These are phyloP conservation scores for Penicillium sp. DNA, from an alignment of 2,329 filamentous ascomycete species.

Conservation along the genomic window DNA sequence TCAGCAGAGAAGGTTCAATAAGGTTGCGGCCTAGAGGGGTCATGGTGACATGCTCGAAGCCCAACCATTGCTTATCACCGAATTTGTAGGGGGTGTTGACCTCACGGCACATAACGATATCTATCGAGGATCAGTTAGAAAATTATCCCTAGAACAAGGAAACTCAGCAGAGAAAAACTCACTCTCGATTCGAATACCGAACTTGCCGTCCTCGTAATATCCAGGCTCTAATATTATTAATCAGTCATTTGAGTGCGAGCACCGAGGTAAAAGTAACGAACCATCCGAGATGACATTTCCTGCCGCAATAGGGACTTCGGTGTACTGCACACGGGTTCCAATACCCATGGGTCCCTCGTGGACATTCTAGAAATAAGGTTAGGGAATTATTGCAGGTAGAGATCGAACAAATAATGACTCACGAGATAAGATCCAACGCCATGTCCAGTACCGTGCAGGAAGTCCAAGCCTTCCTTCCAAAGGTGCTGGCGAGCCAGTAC, in stretches of 20 bases:
- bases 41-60: conserved; percentile 98
- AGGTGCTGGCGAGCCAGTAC: conserved; percentile 85
- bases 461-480: conserved; percentile 92
- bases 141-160: too few relatives aligned
- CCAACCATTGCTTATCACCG: conserved; percentile 90
- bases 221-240: conserved; percentile 69
- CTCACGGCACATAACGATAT: conserved; percentile 88
- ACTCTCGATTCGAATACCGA: conserved; percentile 94
- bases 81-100: conserved; percentile 86
- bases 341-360: conserved; percentile 98
- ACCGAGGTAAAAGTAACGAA: conserved; percentile 24
- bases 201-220: conserved; percentile 94
- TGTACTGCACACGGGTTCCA: conserved; percentile 86
- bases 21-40: conserved; percentile 90
- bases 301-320: conserved; percentile 84
- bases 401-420: conserved; percentile 10
- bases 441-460: conserved; percentile 94
- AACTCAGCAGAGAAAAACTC: conserved; percentile 22
- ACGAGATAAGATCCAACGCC: conserved; percentile 87
- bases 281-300: conserved; percentile 92
- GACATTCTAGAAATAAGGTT: conserved; percentile 65
- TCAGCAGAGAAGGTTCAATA: conserved; percentile 75
- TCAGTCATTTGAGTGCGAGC: background rate
- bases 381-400: conserved; percentile 7
- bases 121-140: conserved; percentile 34